Evolutionary conservation across 805 yeast genomes (phyloP).

Genomic region (Myxozyma monticola): DNA sequence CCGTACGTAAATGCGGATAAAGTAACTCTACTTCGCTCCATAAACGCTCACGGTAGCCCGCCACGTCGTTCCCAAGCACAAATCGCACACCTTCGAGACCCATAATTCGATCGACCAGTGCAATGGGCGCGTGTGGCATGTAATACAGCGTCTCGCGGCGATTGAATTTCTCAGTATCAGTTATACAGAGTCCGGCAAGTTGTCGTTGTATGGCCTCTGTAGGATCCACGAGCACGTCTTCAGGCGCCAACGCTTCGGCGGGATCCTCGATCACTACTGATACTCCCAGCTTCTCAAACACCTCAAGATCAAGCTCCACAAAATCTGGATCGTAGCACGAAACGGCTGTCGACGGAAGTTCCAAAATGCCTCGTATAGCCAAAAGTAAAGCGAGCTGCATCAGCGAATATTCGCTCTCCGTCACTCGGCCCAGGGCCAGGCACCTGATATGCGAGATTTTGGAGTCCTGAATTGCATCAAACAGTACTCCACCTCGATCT

Average conservation of each 20-base stretch:
- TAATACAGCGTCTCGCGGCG: conserved; percentile 48
- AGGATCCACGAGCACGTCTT: neutral
- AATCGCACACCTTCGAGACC: conserved; percentile 15
- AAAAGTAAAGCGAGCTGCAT: conserved; percentile 64
- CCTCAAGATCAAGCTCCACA: conserved; percentile 45
- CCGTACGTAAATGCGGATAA: conserved; percentile 1
- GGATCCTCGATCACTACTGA: conserved; percentile 20
- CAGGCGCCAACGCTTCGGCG: neutral
- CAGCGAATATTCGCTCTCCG: conserved; percentile 48
- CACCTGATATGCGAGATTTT: conserved; percentile 51
- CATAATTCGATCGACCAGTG: conserved; percentile 33
- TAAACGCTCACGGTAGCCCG: conserved; percentile 18
- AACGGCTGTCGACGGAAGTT: conserved; percentile 36
- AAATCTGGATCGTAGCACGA: conserved; percentile 70
- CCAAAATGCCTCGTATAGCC: conserved; percentile 41
- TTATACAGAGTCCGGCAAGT: too few species aligned
- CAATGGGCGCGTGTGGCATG: conserved; percentile 74
- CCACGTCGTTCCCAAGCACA: conserved; percentile 27
- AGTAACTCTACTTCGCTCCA: conserved; percentile 17
- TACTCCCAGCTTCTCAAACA: conserved; percentile 38
- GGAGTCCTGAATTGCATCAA: neutral
- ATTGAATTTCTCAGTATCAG: neutral
- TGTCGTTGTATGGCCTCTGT: too few species aligned
- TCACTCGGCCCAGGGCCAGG: conserved; percentile 69
- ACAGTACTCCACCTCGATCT: neutral